Base-by-base conservation (phyloP, 306 rosid genomes). In the Urtica urens region DNA sequence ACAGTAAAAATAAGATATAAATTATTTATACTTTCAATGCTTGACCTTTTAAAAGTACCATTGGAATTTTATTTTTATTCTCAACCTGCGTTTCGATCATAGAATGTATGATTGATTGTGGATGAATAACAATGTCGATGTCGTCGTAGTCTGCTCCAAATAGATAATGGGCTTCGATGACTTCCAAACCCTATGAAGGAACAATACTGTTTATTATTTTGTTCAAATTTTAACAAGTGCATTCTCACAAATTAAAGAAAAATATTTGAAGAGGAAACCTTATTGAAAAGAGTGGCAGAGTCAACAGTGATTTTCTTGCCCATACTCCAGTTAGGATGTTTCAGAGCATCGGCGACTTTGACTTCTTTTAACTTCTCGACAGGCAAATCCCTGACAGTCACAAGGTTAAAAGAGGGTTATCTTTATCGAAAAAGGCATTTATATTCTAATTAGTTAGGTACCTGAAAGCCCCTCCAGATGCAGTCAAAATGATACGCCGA, bases 291-390 rank as follows among this genome's bases (percentile, higher is more conserved):
- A 17, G 99, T 90, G 63, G 99, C 99, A 28, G 99, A 90, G 71
- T 90, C 99, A 49, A 90, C 96, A n/a, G 99, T 90, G 33, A 90
- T 90, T 75, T 90, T 90, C 59, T 90, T 90, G 37, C 99, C 99
- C 99, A 90, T 90, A 66, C 50, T 85, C 99, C 99, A 90, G 85
- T 90, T 90, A 6, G 99, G 99, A 74, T 90, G 99, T 56, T 90
- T 90, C 68, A 90, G 72, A 29, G 99, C 95, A 71, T 90, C 99
- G 41, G 96, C 94, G 53, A 90, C 99, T 66, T 79, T 90, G 58
- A 85, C 99, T 16, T 85, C 99, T 76, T 85, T 85, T 53, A 90
- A 70, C 49, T 90, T 90, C 3, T 90, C 95, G 65, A 84, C 99
- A 1, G 99, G 95, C 87, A 43, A 85, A 73, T 90, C 99, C 78